Percentiles rank a stretch among this genome's conserved stretches.
These are phyloP conservation scores for Gossypium rotundifolium DNA, from an alignment of 345 rosid genomes.

Conservation along the genomic window DNA sequence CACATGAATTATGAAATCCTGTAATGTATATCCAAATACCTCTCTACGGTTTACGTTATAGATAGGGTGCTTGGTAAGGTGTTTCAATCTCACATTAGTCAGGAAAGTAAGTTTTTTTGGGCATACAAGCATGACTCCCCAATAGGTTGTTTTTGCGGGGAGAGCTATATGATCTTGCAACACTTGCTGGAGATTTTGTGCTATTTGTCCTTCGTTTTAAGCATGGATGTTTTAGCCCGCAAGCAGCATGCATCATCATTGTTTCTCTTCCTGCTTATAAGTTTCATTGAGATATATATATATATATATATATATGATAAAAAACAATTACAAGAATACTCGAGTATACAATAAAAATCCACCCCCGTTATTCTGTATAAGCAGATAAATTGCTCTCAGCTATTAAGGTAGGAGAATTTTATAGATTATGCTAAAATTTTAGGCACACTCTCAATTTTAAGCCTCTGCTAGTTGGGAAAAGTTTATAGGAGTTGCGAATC, in stretches of 20 bases:
- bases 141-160: neutral
- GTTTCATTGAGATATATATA: neutral
- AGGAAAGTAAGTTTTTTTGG: neutral
- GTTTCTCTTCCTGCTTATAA: neutral
- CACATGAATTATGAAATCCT: neutral
- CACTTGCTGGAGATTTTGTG: neutral
- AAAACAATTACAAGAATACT: neutral
- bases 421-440: neutral
- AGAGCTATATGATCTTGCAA: neutral
- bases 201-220: neutral
- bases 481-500: slow-evolving; percentile 43
- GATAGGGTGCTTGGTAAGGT: neutral
- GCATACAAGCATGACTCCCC: neutral
- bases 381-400: neutral
- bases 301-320: too few relatives aligned
- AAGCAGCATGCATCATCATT: neutral
- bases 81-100: neutral
- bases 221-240: neutral
- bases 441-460: neutral
- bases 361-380: neutral
- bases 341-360: neutral
- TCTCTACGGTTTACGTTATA: neutral
- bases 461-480: slow-evolving; percentile 40
- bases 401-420: neutral
- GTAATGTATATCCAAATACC: neutral